Percentiles rank a stretch among this genome's conserved stretches.
Conservation (phyloP, 108 stramenopile genomes). For the Discostella stelligeroides region DNA sequence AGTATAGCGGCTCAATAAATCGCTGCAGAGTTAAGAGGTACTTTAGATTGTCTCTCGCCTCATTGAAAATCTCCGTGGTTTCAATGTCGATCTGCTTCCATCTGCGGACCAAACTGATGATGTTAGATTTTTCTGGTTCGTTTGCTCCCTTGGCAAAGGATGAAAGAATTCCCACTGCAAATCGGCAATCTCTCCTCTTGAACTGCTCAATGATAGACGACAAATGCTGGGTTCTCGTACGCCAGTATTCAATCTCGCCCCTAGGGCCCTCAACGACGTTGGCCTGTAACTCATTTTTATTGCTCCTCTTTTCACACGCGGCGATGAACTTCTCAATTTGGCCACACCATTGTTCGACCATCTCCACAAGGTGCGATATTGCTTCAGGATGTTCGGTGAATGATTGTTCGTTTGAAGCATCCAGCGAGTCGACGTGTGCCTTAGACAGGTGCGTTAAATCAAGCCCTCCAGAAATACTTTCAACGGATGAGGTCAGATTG, state of each 20-base stretch:
- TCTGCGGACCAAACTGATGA: slow-evolving; percentile 59
- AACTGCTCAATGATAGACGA: slow-evolving; percentile 88
- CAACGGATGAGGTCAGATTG: slow-evolving; percentile 72
- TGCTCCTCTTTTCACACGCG: slow-evolving; percentile 35
- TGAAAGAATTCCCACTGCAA: slow-evolving; percentile 71
- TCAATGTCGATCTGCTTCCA: slow-evolving; percentile 90
- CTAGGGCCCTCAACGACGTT: slow-evolving; percentile 73
- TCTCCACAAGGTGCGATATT: slow-evolving; percentile 66
- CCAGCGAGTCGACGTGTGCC: slow-evolving; percentile 38
- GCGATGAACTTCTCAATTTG: slow-evolving; percentile 82
- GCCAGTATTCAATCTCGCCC: slow-evolving; percentile 88
- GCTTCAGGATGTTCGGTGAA: slow-evolving; percentile 57
- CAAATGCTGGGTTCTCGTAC: slow-evolving; percentile 82
- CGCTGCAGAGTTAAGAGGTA: slow-evolving; percentile 87
- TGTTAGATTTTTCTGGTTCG: slow-evolving; percentile 62
- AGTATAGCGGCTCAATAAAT: slow-evolving; percentile 90
- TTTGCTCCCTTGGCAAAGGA: slow-evolving; percentile 63
- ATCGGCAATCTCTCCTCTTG: slow-evolving; percentile 76
- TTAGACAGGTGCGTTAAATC: slow-evolving; percentile 66
- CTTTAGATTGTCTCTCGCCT: slow-evolving; percentile 94
- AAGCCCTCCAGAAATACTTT: slow-evolving; percentile 70
- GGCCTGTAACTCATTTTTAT: neutral
- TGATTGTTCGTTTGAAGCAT: slow-evolving; percentile 30
- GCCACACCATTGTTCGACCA: slow-evolving; percentile 88
- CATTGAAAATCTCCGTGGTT: slow-evolving; percentile 91